Base-by-base conservation (phyloP, 495 filamentous ascomycete genomes). In the Bombardia bombarda region DNA sequence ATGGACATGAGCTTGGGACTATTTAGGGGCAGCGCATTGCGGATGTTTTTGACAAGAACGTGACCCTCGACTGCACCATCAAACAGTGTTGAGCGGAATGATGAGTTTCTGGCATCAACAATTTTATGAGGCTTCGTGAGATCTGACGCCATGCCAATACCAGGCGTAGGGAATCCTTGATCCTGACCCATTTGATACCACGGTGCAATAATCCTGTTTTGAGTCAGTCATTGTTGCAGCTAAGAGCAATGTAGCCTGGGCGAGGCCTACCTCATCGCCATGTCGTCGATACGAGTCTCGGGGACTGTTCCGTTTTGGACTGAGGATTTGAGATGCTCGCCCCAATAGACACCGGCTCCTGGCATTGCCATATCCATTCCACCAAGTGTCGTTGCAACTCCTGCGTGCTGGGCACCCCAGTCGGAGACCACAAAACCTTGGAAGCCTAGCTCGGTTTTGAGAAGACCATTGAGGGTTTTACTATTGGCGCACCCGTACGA, bases 331-430 rank as follows among this genome's bases (percentile, higher is more conserved):
- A 77, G 56, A 28, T 74, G 62, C 14, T 35, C 30, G 4, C 58
- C 64, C 61, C 65, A 70, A n/a, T n/a, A n/a, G 23, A 55, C 51
- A 0, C 35, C 47, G 10, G 63, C 66, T 24, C 77, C 76, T 1
- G 67, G 75, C 75, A 79, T 80, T 1, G 65, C 62, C 70, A 83
- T 80, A 37, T 85, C 81, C 38, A 84, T 38, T 13, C 80, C 81
- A 5, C 69, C 68, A 23, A 73, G 65, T 0, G 72, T 70, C 9
- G 73, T 72, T 14, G 67, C 62, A 0, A 73, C 63, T 7, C 75
- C 78, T 0, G 68, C 67, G 43, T 83, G 79, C 18, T 73, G 72
- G 9, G 74, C 80, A 40, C 67, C 64, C 80, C 80, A 85, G 54
- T 86, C 82, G 14, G 68, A 69, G 41, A 83, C 68, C 14, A 86